Conservation (phyloP, 2,329 filamentous ascomycete species). For the Nemania serpens region DNA sequence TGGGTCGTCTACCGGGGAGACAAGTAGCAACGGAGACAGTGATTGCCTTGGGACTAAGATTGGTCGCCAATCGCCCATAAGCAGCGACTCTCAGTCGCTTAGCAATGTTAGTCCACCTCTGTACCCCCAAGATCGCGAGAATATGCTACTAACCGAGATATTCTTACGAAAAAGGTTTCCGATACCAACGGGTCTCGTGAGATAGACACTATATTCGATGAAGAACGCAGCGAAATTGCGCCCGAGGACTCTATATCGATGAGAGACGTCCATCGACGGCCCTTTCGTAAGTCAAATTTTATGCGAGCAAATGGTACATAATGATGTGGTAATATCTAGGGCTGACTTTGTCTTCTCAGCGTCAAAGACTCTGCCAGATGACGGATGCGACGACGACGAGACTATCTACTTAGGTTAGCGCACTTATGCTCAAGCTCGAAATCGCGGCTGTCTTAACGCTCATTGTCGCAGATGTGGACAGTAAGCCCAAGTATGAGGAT, state of each 20-base stretch:
- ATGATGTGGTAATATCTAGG: background rate
- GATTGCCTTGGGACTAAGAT: background rate
- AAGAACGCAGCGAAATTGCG: background rate
- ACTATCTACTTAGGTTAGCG: slow-evolving; percentile 8
- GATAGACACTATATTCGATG: background rate
- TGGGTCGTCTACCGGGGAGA: background rate
- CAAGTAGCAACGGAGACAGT: background rate
- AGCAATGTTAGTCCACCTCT: too few species aligned
- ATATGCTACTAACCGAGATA: too few species aligned
- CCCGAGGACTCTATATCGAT: slow-evolving; percentile 18
- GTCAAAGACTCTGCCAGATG: background rate
- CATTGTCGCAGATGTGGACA: background rate
- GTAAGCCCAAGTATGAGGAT: slow-evolving; percentile 15
- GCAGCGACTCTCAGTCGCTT: background rate
- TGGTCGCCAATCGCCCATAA: background rate
- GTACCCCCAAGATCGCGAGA: too few species aligned
- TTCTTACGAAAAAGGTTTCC: too few species aligned
- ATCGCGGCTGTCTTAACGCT: too few species aligned
- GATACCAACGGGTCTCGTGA: slow-evolving; percentile 1
- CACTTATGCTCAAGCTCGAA: too few species aligned
- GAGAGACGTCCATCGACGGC: background rate
- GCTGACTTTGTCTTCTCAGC: slow-evolving; percentile 5
- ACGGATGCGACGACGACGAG: background rate
- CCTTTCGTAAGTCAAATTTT: slow-evolving; percentile 3
- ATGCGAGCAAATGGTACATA: background rate